A percentile compares a stretch with the other conserved stretches of the same genome.
Conservation (phyloP, 768 basidiomycete species). For the Dacryopinax spathularia region DNA sequence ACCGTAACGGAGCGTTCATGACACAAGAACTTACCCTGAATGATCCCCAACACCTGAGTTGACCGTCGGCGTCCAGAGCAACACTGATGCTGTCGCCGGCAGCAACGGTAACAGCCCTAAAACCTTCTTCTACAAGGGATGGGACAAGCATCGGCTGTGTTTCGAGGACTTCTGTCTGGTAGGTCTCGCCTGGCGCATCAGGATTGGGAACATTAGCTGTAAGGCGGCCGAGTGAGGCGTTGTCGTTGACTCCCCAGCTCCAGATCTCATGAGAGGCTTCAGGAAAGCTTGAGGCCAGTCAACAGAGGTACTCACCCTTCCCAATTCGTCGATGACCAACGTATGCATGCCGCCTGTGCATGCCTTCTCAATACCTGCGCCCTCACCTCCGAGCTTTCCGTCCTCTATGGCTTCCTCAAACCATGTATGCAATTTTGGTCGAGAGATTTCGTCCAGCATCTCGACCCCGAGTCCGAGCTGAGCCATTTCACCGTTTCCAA, state of each 20-base stretch:
- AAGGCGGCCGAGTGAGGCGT: slow-evolving; percentile 71
- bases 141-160: slow-evolving; percentile 28
- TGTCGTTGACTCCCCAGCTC: slow-evolving; percentile 79
- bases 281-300: not conserved
- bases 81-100: slow-evolving; percentile 83
- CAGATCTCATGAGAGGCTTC: slow-evolving; percentile 39
- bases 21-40: slow-evolving; percentile 50
- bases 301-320: slow-evolving; percentile 49
- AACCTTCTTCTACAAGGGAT: slow-evolving; percentile 57
- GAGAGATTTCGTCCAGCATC: slow-evolving; percentile 51
- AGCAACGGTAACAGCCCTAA: slow-evolving; percentile 68
- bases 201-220: slow-evolving; percentile 39
- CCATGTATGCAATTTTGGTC: slow-evolving; percentile 63
- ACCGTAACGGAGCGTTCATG: not conserved
- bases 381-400: slow-evolving; percentile 51
- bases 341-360: slow-evolving; percentile 81
- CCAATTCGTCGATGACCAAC: slow-evolving; percentile 75
- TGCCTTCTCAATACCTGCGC: slow-evolving; percentile 68
- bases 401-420: slow-evolving; percentile 59
- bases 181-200: slow-evolving; percentile 21
- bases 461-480: slow-evolving; percentile 86
- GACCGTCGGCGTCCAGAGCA: slow-evolving; percentile 64
- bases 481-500: slow-evolving; percentile 86
- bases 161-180: slow-evolving; percentile 27
- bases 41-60: slow-evolving; percentile 74